A percentile compares a stretch with the other conserved stretches of the same genome.
These are phyloP conservation scores for Tremellales sp. DNA, from an alignment of 1,284 basidiomycete genomes.

Conservation along the genomic window DNA sequence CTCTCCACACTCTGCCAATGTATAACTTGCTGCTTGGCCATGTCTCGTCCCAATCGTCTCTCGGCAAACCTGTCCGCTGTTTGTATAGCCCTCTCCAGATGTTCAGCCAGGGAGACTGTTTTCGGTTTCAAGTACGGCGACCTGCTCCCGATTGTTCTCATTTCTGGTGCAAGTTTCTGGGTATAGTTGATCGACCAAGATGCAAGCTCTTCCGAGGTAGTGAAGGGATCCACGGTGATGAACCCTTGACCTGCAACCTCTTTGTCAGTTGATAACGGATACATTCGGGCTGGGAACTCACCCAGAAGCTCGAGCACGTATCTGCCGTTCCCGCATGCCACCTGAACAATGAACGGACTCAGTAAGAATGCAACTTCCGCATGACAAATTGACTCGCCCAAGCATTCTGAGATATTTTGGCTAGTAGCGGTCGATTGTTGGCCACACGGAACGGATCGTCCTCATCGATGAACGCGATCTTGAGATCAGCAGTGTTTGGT, in stretches of 20 bases:
- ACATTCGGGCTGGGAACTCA: slow-evolving; percentile 6
- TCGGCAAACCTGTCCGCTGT: slow-evolving; percentile 48
- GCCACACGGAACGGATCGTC: slow-evolving; percentile 64
- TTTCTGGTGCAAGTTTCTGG: slow-evolving; percentile 18
- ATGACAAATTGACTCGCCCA: slow-evolving; percentile 33
- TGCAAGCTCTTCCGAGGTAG: slow-evolving; percentile 6
- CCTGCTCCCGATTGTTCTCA: slow-evolving; percentile 5
- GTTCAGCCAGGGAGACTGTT: slow-evolving; percentile 26
- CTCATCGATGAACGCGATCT: slow-evolving; percentile 72
- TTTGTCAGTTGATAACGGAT: background rate
- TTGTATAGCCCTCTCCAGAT: slow-evolving; percentile 39
- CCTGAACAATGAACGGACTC: slow-evolving; percentile 60
- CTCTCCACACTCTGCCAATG: background rate
- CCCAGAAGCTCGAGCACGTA: slow-evolving; percentile 77
- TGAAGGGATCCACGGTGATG: slow-evolving; percentile 63
- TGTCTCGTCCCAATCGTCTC: slow-evolving; percentile 18
- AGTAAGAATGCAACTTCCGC: background rate
- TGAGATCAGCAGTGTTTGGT: slow-evolving; percentile 33
- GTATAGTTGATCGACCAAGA: slow-evolving; percentile 25
- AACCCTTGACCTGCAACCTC: slow-evolving; percentile 55
- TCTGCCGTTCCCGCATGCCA: slow-evolving; percentile 68
- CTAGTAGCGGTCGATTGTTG: slow-evolving; percentile 50
- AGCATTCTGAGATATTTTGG: slow-evolving; percentile 53
- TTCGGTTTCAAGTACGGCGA: slow-evolving; percentile 18
- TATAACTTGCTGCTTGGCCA: slow-evolving; percentile 18